Conservation (phyloP, 2,329 filamentous ascomycete species). For the Pseudocercospora eumusae region DNA sequence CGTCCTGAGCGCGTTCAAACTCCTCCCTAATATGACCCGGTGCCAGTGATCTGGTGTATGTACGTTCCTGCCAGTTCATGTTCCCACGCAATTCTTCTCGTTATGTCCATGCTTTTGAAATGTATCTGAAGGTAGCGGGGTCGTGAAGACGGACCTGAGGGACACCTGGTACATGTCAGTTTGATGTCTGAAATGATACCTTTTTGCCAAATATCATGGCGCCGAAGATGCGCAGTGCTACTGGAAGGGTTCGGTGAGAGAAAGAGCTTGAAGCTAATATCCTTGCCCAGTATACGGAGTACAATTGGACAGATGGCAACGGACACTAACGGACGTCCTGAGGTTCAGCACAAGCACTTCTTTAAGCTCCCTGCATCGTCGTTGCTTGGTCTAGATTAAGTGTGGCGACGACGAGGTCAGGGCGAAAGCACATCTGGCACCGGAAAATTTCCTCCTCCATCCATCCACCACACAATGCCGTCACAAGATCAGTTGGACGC, state of each 20-base stretch:
- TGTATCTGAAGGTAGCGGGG: neutral
- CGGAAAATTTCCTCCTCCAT: neutral
- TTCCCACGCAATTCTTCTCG: no score
- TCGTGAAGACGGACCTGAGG: neutral
- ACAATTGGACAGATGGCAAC: neutral
- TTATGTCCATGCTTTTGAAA: slow-evolving; percentile 29
- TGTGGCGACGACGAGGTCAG: slow-evolving; percentile 3
- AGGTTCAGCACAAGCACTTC: neutral
- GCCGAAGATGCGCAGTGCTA: slow-evolving; percentile 26
- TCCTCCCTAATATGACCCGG: no score
- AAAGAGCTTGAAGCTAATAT: no score
- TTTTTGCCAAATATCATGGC: slow-evolving; percentile 30
- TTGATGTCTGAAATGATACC: neutral
- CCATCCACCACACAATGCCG: slow-evolving; percentile 10
- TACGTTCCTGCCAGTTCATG: no score
- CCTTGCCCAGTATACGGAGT: neutral
- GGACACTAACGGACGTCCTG: neutral
- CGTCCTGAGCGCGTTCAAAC: no score
- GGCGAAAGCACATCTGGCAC: neutral
- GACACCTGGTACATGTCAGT: neutral
- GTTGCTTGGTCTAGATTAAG: neutral
- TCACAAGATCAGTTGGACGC: slow-evolving; percentile 22
- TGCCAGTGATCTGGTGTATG: no score
- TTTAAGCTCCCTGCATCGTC: slow-evolving; percentile 1
- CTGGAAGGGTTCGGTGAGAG: no score